A percentile compares a stretch with the other conserved stretches of the same genome.
Evolutionary conservation across 1,284 basidiomycete genomes (phyloP).

Genomic region (Ceratobasidium sp.): DNA sequence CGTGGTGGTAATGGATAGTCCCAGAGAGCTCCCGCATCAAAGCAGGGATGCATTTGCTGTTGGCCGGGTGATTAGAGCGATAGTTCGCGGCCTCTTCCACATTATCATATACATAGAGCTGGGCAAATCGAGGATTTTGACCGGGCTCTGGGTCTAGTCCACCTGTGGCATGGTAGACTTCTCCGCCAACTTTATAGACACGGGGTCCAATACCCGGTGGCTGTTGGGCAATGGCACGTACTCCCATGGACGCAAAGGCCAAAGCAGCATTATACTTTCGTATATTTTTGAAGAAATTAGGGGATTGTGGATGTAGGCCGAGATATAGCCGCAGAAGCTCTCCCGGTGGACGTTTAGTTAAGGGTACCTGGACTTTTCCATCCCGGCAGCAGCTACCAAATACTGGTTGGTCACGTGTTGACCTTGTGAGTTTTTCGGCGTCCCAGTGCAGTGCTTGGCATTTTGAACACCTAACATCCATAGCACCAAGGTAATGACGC

Average conservation of each 20-base stretch:
- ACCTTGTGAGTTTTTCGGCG: slow-evolving; percentile 1
- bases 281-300: slow-evolving; percentile 27
- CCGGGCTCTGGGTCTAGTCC: too few relatives aligned
- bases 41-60: neutral
- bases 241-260: slow-evolving; percentile 34
- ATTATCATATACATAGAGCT: slow-evolving; percentile 61
- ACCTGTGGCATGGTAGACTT: slow-evolving; percentile 56
- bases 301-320: neutral
- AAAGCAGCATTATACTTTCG: slow-evolving; percentile 33
- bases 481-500: neutral
- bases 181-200: slow-evolving; percentile 59
- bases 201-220: slow-evolving; percentile 53
- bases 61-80: slow-evolving; percentile 30
- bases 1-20: slow-evolving; percentile 54
- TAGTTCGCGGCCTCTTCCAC: slow-evolving; percentile 52
- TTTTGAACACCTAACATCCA: neutral
- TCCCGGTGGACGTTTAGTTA: neutral
- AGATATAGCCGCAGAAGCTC: neutral
- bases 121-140: slow-evolving; percentile 56
- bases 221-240: too few relatives aligned
- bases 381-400: slow-evolving; percentile 5
- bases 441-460: slow-evolving; percentile 14
- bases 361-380: neutral
- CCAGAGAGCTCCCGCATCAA: slow-evolving; percentile 55
- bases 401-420: neutral